A percentile compares a stretch with the other conserved stretches of the same genome.
These are phyloP conservation scores for Dothideomycetidae sp. DNA, from an alignment of 2,329 filamentous ascomycete species.

Conservation along the genomic window DNA sequence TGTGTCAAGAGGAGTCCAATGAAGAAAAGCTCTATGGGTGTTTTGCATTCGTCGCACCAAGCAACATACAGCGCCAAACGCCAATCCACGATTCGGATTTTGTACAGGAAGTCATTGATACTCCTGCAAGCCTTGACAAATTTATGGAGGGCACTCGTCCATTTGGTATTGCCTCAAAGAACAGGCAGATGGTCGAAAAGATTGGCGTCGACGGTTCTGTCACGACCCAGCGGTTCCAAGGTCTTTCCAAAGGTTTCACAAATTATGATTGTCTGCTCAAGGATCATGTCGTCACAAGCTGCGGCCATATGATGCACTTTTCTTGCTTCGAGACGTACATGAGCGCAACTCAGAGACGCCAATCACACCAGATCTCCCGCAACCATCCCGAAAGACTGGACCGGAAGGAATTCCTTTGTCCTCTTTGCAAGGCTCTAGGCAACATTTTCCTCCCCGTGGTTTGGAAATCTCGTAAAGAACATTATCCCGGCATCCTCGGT, in stretches of 20 bases:
- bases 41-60: slow-evolving; percentile 79
- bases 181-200: slow-evolving; percentile 63
- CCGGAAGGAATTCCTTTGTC: slow-evolving; percentile 84
- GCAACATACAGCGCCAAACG: slow-evolving; percentile 73
- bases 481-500: slow-evolving; percentile 56
- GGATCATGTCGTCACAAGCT: slow-evolving; percentile 77
- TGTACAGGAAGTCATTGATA: slow-evolving; percentile 66
- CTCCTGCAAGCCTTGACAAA: slow-evolving; percentile 68
- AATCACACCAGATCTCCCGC: slow-evolving; percentile 82
- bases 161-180: slow-evolving; percentile 82
- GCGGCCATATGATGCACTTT: slow-evolving; percentile 98
- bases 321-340: slow-evolving; percentile 88
- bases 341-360: slow-evolving; percentile 66
- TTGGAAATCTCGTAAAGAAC: slow-evolving; percentile 84
- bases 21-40: slow-evolving; percentile 82
- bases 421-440: slow-evolving; percentile 88
- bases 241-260: slow-evolving; percentile 75
- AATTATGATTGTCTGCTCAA: slow-evolving; percentile 19
- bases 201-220: slow-evolving; percentile 57
- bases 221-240: slow-evolving; percentile 61
- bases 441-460: slow-evolving; percentile 91
- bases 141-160: slow-evolving; percentile 72
- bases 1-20: slow-evolving; percentile 92
- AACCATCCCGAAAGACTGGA: slow-evolving; percentile 76
- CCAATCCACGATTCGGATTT: slow-evolving; percentile 69